Percentiles rank a stretch among this genome's conserved stretches.
Conservation (phyloP, 129 eudicot genomes). For the Ambrosia artemisiifolia region DNA sequence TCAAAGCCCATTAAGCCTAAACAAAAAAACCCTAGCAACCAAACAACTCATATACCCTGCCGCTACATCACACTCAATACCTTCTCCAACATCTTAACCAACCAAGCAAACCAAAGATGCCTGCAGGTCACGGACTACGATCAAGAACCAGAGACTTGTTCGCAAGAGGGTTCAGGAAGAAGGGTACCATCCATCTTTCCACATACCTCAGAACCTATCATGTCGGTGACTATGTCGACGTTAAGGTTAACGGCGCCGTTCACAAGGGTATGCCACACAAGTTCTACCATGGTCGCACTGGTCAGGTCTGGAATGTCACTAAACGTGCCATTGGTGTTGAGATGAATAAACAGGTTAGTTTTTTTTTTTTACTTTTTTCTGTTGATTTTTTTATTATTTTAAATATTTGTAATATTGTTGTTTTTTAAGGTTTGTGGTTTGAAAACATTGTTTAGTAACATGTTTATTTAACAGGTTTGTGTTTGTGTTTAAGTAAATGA, state of each 20-base stretch:
- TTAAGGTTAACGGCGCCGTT: constrained; percentile 85
- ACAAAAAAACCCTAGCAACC: constrained; percentile 24
- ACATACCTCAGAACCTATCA: constrained; percentile 68
- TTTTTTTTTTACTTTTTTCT: background rate
- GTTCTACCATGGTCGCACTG: constrained; percentile 97
- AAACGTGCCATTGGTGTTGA: constrained; percentile 94
- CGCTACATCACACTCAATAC: background rate
- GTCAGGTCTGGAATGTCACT: constrained; percentile 95
- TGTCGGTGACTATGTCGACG: constrained; percentile 78
- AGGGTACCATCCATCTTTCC: constrained; percentile 65
- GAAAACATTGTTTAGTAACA: no score
- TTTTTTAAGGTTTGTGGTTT: no score
- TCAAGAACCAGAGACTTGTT: constrained; percentile 71
- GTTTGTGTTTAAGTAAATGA: no score
- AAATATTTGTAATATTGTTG: no score
- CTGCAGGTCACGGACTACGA: constrained; percentile 91
- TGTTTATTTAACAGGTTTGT: no score
- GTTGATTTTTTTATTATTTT: background rate
- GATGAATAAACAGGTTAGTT: constrained; percentile 80
- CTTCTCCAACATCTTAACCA: background rate
- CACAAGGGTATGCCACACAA: constrained; percentile 97
- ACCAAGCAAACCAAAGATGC: constrained; percentile 48
- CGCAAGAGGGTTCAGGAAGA: constrained; percentile 75
- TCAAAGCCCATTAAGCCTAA: constrained; percentile 12
- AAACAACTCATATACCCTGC: background rate